Evolutionary conservation across 257 asterid genomes (phyloP).

Genomic region (Salvia splendens): DNA sequence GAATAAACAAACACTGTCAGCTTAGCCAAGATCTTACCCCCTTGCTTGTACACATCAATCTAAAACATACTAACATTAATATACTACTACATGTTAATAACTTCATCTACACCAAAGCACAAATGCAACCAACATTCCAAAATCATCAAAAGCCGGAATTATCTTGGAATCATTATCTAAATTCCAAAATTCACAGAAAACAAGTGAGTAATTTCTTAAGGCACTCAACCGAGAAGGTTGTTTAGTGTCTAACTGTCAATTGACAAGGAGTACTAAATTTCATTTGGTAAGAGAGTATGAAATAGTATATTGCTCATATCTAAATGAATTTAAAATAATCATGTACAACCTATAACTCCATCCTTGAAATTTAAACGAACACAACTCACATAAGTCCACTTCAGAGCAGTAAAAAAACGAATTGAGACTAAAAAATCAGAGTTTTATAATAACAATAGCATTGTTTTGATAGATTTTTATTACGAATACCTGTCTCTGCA

Average conservation of each 20-base stretch:
- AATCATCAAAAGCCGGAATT: background rate
- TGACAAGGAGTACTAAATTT: background rate
- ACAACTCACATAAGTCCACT: background rate
- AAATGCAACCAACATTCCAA: background rate
- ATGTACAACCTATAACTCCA: background rate
- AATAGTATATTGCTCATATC: background rate
- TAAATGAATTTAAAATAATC: background rate
- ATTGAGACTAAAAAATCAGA: constrained; percentile 17
- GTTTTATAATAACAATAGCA: background rate
- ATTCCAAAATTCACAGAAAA: no score
- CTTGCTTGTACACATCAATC: constrained; percentile 85
- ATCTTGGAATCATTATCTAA: no score
- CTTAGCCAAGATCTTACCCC: constrained; percentile 45
- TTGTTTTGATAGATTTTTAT: background rate
- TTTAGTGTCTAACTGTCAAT: background rate
- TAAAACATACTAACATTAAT: constrained; percentile 31
- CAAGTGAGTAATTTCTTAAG: background rate
- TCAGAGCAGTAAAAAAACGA: constrained; percentile 30
- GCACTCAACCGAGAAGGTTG: background rate
- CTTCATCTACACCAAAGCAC: background rate
- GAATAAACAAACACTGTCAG: background rate
- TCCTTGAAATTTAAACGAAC: background rate
- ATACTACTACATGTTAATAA: background rate
- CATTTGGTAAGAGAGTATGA: background rate
- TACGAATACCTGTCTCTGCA: constrained; percentile 60